These are phyloP conservation scores for Tylopilus orsonianus DNA, from an alignment of 1,284 basidiomycete genomes.

Conservation along the genomic window DNA sequence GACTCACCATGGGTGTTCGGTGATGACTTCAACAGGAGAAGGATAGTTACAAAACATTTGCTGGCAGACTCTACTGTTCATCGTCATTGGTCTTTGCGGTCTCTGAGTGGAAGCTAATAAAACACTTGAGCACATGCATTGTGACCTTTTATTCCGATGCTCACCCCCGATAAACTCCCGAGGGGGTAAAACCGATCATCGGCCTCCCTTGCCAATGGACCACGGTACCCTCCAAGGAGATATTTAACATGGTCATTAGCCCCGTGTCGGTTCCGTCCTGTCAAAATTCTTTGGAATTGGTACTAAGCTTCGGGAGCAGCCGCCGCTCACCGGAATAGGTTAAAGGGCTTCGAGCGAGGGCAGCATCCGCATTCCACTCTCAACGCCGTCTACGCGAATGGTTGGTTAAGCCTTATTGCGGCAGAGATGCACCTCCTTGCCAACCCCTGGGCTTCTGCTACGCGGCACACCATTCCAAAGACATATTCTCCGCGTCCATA, in stretches of 20 bases:
- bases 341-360: no score
- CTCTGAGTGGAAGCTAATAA: no score
- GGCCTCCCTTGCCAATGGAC: conserved; percentile 12
- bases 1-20: conserved; percentile 9
- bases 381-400: no score
- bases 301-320: not conserved
- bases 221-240: no score
- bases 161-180: no score
- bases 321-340: not conserved
- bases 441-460: no score
- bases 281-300: not conserved
- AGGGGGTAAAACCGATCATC: conserved; percentile 3
- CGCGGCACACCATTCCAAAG: not conserved
- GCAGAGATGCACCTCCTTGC: not conserved
- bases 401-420: not conserved
- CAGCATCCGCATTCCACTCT: no score
- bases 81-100: not conserved
- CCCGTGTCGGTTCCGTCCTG: not conserved
- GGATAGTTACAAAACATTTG: not conserved
- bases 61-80: conserved; percentile 1
- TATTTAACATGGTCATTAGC: not conserved
- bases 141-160: no score
- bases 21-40: no score
- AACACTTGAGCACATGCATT: no score
- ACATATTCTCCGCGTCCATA: not conserved